phyloP scores from a whole-genome alignment of 108 stramenopile genomes.

The Nitzschia inconspicua region DNA sequence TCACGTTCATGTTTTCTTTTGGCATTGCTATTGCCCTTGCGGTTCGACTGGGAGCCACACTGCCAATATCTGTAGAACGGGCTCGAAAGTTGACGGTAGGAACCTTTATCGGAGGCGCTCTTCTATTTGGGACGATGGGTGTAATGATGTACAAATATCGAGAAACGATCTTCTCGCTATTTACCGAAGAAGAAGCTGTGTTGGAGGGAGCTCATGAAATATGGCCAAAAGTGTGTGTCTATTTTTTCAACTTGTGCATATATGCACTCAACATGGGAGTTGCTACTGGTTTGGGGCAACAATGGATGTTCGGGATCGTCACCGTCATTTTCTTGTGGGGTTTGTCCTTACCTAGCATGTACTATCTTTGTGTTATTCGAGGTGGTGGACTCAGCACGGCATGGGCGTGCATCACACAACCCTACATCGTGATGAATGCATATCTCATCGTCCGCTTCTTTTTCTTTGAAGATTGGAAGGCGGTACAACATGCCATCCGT shows the following conservation, averaged over 20 bases:
- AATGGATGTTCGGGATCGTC: slow-evolving; percentile 39
- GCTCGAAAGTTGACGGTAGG: slow-evolving; percentile 21
- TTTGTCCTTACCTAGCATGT: slow-evolving; percentile 29
- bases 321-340: slow-evolving; percentile 31
- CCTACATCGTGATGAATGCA: slow-evolving; percentile 31
- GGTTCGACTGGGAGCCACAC: slow-evolving; percentile 32
- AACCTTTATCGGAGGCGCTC: neutral
- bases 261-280: slow-evolving; percentile 32
- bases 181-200: slow-evolving; percentile 27
- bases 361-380: slow-evolving; percentile 19
- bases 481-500: slow-evolving; percentile 17
- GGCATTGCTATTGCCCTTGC: slow-evolving; percentile 40
- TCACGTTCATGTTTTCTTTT: slow-evolving; percentile 34
- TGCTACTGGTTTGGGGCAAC: slow-evolving; percentile 42
- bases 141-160: slow-evolving; percentile 13
- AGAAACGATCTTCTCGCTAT: slow-evolving; percentile 23
- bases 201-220: slow-evolving; percentile 24
- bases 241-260: slow-evolving; percentile 9
- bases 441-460: slow-evolving; percentile 9
- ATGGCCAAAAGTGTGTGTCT: slow-evolving; percentile 36
- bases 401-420: slow-evolving; percentile 30
- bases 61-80: slow-evolving; percentile 18
- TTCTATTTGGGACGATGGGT: slow-evolving; percentile 16
- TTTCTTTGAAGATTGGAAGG: slow-evolving; percentile 31
- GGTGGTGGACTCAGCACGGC: slow-evolving; percentile 30